These are phyloP conservation scores for Paragyromitra xinjiangensis DNA, from an alignment of 495 filamentous ascomycete species.

Conservation along the genomic window DNA sequence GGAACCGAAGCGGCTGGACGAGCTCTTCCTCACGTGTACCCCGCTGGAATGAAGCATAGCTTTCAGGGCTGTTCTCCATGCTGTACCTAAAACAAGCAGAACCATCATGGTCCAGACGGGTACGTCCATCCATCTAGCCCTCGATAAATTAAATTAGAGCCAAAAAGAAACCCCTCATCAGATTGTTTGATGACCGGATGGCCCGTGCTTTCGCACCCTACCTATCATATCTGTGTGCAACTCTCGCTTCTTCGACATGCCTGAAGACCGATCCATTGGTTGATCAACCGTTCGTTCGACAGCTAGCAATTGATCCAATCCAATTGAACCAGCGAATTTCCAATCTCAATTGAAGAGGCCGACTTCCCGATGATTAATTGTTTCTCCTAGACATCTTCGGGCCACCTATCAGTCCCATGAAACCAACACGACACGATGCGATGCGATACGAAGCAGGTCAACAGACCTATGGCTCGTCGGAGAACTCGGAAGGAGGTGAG, in stretches of 20 bases:
- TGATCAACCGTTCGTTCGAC: slow-evolving; percentile 12
- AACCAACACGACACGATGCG: slow-evolving; percentile 22
- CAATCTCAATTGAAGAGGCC: slow-evolving; percentile 16
- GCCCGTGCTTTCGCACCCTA: slow-evolving; percentile 3
- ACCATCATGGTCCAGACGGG: slow-evolving; percentile 38
- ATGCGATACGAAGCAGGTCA: slow-evolving; percentile 9
- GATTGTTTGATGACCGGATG: background rate
- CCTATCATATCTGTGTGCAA: slow-evolving; percentile 8
- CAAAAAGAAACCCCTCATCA: slow-evolving; percentile 37
- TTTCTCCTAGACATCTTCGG: background rate
- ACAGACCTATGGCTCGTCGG: background rate
- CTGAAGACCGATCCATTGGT: slow-evolving; percentile 12
- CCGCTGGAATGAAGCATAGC: slow-evolving; percentile 6
- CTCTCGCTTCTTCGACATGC: slow-evolving; percentile 6
- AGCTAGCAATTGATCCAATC: background rate
- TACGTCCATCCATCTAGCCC: slow-evolving; percentile 42
- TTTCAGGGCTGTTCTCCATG: background rate
- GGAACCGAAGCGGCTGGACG: slow-evolving; percentile 24
- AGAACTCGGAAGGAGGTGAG: background rate
- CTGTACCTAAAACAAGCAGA: slow-evolving; percentile 20
- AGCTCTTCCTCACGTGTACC: slow-evolving; percentile 17
- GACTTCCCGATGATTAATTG: slow-evolving; percentile 29
- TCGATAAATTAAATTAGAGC: slow-evolving; percentile 37
- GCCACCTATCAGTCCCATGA: slow-evolving; percentile 31
- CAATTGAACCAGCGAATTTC: slow-evolving; percentile 2